phyloP scores from a whole-genome alignment of 2,329 filamentous ascomycete species.

The Penicillium decumbens region DNA sequence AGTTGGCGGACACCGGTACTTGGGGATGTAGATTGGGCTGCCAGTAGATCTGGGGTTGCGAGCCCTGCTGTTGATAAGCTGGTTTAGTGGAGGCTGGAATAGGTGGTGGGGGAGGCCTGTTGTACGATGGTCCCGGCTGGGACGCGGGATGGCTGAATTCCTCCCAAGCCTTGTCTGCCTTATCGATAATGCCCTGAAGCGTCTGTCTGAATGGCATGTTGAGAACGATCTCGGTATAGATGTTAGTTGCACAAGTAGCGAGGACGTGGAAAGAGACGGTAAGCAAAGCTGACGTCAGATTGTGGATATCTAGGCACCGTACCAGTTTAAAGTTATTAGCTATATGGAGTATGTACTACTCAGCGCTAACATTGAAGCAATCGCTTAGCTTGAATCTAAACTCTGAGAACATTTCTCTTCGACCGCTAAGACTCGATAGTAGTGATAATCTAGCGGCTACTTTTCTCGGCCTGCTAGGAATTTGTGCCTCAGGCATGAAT shows the following conservation, averaged over 20 bases:
- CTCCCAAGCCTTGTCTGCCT: constrained; percentile 23
- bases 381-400: not conserved
- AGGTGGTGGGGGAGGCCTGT: constrained; percentile 19
- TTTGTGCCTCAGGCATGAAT: constrained; percentile 8
- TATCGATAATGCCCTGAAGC: constrained; percentile 20
- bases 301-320: constrained; percentile 2
- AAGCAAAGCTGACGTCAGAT: constrained; percentile 19
- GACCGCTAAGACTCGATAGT: not conserved
- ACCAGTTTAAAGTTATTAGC: too few relatives aligned
- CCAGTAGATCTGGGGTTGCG: constrained; percentile 23
- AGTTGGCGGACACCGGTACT: constrained; percentile 19
- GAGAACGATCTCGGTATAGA: constrained; percentile 12
- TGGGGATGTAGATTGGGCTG: constrained; percentile 20
- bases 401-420: not conserved
- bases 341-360: too few relatives aligned
- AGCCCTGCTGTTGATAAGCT: constrained; percentile 17
- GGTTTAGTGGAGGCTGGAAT: constrained; percentile 21
- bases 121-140: constrained; percentile 11
- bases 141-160: constrained; percentile 12
- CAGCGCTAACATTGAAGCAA: too few relatives aligned
- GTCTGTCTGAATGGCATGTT: constrained; percentile 26
- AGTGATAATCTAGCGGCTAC: constrained; percentile 2
- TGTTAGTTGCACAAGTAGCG: constrained; percentile 9
- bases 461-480: not conserved
- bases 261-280: constrained; percentile 7